Base-by-base conservation (phyloP, 2,329 filamentous ascomycete species). In the Neurospora crassa region DNA sequence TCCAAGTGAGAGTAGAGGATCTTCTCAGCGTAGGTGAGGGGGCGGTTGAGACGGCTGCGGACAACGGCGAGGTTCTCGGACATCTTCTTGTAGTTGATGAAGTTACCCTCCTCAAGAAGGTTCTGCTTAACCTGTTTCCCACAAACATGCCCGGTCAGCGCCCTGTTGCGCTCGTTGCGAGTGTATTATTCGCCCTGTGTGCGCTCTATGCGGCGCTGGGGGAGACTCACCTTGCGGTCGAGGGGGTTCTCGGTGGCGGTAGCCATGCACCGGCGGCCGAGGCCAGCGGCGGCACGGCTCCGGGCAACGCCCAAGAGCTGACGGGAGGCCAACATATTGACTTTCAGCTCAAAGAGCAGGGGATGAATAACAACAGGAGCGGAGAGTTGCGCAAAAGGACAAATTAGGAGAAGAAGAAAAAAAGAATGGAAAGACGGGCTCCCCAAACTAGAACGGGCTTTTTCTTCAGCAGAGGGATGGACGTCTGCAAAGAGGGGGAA, bases 81-180 rank as follows among this genome's bases (percentile, higher is more conserved):
- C 94, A 98, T 97, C 89, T 97, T 97, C 89, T 93, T 94, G 83
- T 99, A 99, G 89, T 97, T 97, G 88, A 98, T 97, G 88, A 93
- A 97, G 88, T 96, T 96, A 83, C 88, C 89, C 83, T 94, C 92
- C 85, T 99, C 96, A 88, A 90, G 93, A 85, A 93, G 97, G 88
- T 95, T 97, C 89, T 98, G 97, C 83, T 91, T 92, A 83, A 99
- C 87, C 87, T 89, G 73, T 74, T 77, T 71, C 29, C 53, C 53
- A 63, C 53, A 63, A 63, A 34, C 53, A 63, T 40, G 34, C 5
- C 24, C 40, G 7, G 40, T 40, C 67, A 45, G 40, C 29, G 20
- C 69, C 37, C 42, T 34, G 20, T 37, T 40, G 67, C 29, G 40
- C 53, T 37, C 53, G 53, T 37, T 63, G 53, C 53, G 53, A 63